These are phyloP conservation scores for Herpetomonas tarakana DNA, from an alignment of 208 protist species.

Conservation along the genomic window DNA sequence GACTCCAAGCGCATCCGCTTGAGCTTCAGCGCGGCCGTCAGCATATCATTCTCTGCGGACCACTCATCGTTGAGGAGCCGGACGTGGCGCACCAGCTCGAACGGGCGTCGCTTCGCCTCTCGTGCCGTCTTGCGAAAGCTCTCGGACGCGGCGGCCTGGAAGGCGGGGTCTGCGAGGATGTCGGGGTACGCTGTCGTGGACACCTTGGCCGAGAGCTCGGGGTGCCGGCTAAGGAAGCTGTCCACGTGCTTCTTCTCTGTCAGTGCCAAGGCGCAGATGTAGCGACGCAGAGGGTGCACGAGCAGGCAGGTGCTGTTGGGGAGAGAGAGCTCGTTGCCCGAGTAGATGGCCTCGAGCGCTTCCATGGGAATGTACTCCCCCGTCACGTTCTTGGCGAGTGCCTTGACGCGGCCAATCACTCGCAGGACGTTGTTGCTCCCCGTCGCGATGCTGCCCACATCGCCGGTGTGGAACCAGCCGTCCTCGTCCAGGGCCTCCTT, in stretches of 20 bases:
- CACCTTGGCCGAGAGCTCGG: neutral
- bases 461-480: conserved; percentile 89
- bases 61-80: conserved; percentile 68
- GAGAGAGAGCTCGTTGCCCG: conserved; percentile 39
- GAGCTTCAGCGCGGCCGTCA: conserved; percentile 85
- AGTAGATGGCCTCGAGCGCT: conserved; percentile 69
- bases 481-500: conserved; percentile 72
- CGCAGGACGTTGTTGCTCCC: conserved; percentile 43
- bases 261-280: conserved; percentile 50
- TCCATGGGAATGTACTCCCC: conserved; percentile 93
- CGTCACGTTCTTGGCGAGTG: conserved; percentile 87
- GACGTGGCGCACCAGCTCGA: conserved; percentile 60
- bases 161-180: conserved; percentile 39
- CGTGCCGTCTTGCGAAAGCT: conserved; percentile 49
- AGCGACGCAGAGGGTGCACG: conserved; percentile 69
- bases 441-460: conserved; percentile 54
- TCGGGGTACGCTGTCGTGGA: conserved; percentile 32
- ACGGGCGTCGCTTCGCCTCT: conserved; percentile 62
- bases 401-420: conserved; percentile 91
- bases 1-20: conserved; percentile 58
- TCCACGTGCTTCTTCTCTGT: conserved; percentile 52
- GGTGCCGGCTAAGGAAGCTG: conserved; percentile 50
- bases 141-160: conserved; percentile 32
- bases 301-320: conserved; percentile 73
- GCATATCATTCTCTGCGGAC: conserved; percentile 75